phyloP scores from a whole-genome alignment of 257 asterid species.

The Verbascum thapsus region DNA sequence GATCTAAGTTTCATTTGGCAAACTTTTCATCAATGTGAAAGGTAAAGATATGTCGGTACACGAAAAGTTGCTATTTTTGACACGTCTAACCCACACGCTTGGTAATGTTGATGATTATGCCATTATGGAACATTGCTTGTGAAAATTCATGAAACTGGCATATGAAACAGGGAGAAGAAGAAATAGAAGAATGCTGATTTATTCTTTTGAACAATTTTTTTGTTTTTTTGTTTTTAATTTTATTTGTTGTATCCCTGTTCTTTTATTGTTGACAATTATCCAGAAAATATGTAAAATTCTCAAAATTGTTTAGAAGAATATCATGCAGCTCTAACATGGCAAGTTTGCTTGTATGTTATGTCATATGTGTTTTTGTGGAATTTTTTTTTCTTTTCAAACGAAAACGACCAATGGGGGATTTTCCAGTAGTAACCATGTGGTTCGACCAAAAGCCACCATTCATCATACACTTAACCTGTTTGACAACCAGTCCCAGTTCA shows the following conservation, averaged over 20 bases:
- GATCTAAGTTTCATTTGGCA: conserved; percentile 25
- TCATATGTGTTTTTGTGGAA: too few relatives aligned
- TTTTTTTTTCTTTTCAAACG: too few relatives aligned
- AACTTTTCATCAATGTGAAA: conserved; percentile 19
- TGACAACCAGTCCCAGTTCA: too few relatives aligned
- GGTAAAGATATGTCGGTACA: conserved; percentile 10
- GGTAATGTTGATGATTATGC: conserved; percentile 52
- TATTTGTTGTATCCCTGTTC: too few relatives aligned
- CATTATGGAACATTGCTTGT: conserved; percentile 20
- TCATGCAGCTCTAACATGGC: too few relatives aligned
- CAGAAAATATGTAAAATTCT: neutral
- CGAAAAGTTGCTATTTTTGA: conserved; percentile 31
- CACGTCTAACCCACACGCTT: conserved; percentile 25
- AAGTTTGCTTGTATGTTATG: too few relatives aligned
- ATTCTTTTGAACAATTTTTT: conserved; percentile 26
- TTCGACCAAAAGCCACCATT: too few relatives aligned
- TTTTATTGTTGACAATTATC: neutral
- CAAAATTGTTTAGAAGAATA: neutral
- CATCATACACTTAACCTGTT: too few relatives aligned
- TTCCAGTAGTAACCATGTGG: too few relatives aligned
- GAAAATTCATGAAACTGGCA: conserved; percentile 41
- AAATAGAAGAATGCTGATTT: conserved; percentile 21
- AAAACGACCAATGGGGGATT: too few relatives aligned
- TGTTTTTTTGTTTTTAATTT: too few relatives aligned
- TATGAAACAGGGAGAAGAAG: conserved; percentile 46